A percentile compares a stretch with the other conserved stretches of the same genome.
These are phyloP conservation scores for Picea glauca DNA, from an alignment of 75 land plant species.

Conservation along the genomic window DNA sequence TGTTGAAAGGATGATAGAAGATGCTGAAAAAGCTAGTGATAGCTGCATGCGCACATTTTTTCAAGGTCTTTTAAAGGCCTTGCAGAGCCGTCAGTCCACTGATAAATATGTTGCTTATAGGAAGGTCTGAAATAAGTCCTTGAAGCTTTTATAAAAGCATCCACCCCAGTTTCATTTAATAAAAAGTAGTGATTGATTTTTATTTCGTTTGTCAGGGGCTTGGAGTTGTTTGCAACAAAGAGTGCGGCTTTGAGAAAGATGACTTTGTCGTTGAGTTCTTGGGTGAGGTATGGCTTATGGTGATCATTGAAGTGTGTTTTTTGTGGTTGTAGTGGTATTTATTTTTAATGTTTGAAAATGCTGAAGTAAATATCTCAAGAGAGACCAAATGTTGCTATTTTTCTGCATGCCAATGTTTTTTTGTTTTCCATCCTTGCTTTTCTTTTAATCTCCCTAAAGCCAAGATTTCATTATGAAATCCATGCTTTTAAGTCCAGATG, in stretches of 20 bases:
- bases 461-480: no score
- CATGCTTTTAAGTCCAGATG: background rate
- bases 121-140: constrained; percentile 52
- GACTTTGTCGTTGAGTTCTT: constrained; percentile 99
- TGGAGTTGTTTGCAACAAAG: constrained; percentile 98
- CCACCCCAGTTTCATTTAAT: background rate
- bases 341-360: background rate
- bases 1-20: constrained; percentile 51
- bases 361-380: background rate
- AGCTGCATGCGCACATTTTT: constrained; percentile 33
- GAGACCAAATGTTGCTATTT: background rate
- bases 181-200: constrained; percentile 3
- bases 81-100: constrained; percentile 53
- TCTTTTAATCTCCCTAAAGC: background rate
- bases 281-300: constrained; percentile 75
- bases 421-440: background rate
- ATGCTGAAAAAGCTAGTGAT: constrained; percentile 47
- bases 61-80: constrained; percentile 57
- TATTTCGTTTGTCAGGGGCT: constrained; percentile 62
- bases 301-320: background rate
- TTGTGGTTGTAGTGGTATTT: constrained; percentile 7
- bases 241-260: constrained; percentile 74
- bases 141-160: background rate
- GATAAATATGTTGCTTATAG: constrained; percentile 97
- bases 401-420: background rate